These are phyloP conservation scores for Suillus alpinus DNA, from an alignment of 768 basidiomycete species.

Conservation along the genomic window DNA sequence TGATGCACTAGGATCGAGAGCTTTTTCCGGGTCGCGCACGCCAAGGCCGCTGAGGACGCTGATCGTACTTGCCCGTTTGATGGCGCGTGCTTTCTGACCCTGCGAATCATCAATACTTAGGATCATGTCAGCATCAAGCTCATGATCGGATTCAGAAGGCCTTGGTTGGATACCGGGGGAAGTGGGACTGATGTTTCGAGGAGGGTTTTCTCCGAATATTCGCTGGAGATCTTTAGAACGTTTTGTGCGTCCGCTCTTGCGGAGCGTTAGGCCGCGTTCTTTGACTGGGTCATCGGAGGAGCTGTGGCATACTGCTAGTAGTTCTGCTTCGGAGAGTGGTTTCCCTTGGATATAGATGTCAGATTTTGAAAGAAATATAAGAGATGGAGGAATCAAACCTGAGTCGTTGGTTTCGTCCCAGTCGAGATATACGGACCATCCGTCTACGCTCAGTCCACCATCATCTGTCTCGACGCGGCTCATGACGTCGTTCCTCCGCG, in stretches of 20 bases:
- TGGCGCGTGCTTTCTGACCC: constrained; percentile 18
- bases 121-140: constrained; percentile 33
- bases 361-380: background rate
- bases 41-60: constrained; percentile 94
- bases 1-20: constrained; percentile 56
- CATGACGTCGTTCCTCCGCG: constrained; percentile 42
- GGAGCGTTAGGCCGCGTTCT: constrained; percentile 75
- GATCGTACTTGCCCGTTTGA: constrained; percentile 89
- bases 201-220: constrained; percentile 49
- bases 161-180: constrained; percentile 23
- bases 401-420: constrained; percentile 47
- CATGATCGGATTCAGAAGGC: constrained; percentile 30
- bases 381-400: constrained; percentile 36
- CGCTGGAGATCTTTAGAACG: constrained; percentile 40
- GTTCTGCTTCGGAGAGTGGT: constrained; percentile 76
- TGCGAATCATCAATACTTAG: constrained; percentile 28
- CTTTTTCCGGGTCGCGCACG: constrained; percentile 72
- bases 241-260: constrained; percentile 46
- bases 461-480: constrained; percentile 68
- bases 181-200: constrained; percentile 33
- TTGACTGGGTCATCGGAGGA: constrained; percentile 75
- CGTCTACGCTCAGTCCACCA: constrained; percentile 77
- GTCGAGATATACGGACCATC: constrained; percentile 85
- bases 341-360: constrained; percentile 43
- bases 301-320: constrained; percentile 81